These are phyloP conservation scores for Aureoboletus auriporus DNA, from an alignment of 768 basidiomycete genomes.

Conservation along the genomic window DNA sequence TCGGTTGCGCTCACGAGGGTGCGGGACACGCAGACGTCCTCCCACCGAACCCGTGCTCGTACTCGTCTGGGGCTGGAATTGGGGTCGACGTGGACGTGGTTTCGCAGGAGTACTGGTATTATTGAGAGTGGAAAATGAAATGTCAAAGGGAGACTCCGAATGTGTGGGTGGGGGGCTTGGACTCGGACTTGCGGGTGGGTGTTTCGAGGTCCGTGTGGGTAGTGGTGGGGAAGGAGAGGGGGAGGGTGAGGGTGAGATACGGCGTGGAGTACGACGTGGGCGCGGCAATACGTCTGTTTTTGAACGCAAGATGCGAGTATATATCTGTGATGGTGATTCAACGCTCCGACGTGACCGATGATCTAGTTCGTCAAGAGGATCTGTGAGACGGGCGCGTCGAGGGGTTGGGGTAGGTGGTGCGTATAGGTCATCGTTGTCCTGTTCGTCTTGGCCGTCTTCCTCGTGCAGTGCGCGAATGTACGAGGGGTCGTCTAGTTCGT, in stretches of 20 bases:
- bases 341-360: neutral
- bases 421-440: conserved; percentile 11
- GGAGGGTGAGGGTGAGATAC: neutral
- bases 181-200: neutral
- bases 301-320: neutral
- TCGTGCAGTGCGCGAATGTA: conserved; percentile 15
- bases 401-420: conserved; percentile 20
- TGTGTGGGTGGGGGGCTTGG: conserved; percentile 7
- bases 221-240: neutral
- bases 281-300: neutral
- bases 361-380: no score
- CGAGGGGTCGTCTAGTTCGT: conserved; percentile 44
- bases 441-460: conserved; percentile 1
- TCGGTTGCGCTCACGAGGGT: conserved; percentile 1
- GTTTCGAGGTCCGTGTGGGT: neutral
- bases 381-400: conserved; percentile 42
- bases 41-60: neutral
- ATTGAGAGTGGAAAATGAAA: conserved; percentile 22
- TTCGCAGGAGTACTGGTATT: conserved; percentile 29
- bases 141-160: conserved; percentile 17
- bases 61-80: neutral
- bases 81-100: conserved; percentile 8
- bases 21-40: neutral
- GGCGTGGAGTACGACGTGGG: neutral
- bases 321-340: neutral